These are phyloP conservation scores for Centrapalus pauciflorus DNA, from an alignment of 129 eudicot species.

Conservation along the genomic window DNA sequence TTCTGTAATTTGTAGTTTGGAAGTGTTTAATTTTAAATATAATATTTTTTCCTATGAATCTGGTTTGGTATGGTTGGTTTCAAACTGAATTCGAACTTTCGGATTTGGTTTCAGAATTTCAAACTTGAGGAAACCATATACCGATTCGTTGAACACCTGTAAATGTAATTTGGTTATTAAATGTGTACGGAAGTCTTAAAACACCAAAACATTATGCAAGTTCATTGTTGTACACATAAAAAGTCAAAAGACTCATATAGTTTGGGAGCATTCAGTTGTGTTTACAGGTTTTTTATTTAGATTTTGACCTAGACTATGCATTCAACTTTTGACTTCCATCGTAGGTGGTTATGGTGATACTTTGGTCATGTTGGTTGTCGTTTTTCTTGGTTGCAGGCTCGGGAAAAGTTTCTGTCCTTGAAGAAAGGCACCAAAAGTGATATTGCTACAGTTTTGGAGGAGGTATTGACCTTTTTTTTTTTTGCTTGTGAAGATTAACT, in stretches of 20 bases:
- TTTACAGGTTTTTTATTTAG: not conserved
- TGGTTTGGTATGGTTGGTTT: too few relatives aligned
- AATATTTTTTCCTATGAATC: too few relatives aligned
- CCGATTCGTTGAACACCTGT: too few relatives aligned
- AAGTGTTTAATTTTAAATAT: too few relatives aligned
- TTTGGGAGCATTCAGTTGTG: not conserved
- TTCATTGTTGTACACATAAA: not conserved
- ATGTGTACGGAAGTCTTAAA: not conserved
- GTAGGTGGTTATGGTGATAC: not conserved
- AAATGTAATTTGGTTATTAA: not conserved
- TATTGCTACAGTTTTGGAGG: slow-evolving; percentile 76
- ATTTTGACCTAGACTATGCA: not conserved
- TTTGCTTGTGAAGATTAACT: not conserved
- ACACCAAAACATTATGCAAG: not conserved
- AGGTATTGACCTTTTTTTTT: slow-evolving; percentile 48
- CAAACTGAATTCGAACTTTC: too few relatives aligned
- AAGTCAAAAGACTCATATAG: too few relatives aligned
- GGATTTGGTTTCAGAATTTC: too few relatives aligned
- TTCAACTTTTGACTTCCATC: not conserved
- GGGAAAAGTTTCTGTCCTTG: slow-evolving; percentile 85
- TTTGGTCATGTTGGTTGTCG: not conserved
- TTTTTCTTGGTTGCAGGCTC: slow-evolving; percentile 54
- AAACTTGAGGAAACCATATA: too few relatives aligned
- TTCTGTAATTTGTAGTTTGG: too few relatives aligned
- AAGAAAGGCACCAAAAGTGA: slow-evolving; percentile 92